Evolutionary conservation across 305 asterid species (phyloP), one percentile per base, ranked within the genome.

Genomic region (Fraxinus velutina): DNA sequence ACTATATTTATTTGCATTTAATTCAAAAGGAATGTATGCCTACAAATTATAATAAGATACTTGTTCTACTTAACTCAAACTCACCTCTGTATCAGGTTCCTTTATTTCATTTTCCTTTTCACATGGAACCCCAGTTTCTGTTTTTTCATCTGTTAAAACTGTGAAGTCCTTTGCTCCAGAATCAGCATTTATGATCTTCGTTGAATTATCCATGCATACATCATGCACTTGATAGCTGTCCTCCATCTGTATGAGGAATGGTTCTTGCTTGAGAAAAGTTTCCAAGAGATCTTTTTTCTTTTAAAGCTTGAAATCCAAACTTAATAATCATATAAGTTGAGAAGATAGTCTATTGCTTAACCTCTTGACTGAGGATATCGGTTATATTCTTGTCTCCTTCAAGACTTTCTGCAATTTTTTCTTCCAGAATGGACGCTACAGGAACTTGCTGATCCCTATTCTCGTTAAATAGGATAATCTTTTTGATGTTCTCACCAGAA

Each of bases 21-120:
- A 21, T 62, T 33, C 4, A 62, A 29, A 72, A 68, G 30, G 29
- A 52, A 72, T 57, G 66, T 6, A 33, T 27, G 77, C 13, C 32
- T 13, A 27, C 34, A 78, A 36, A n/a, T 62, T 44, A 33, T 39
- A 34, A 17, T 77, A 10, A 1, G 32, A 36, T 17, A 27, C 7
- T 17, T 21, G 4, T 24, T 60, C 52, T 32, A 39, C 5, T 34
- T 55, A 36, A 36, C 76, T 39, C 24, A 36, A 36, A 60, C 79
- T 85, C 36, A 85, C 85, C 78, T 68, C 79, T 29, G 60, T 78
- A 29, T 60, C 77, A 33, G 66, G 80, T 78, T 81, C 83, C 64
- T 19, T 55, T 5, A 5, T 36, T 37, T 27, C 72, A 21, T 78
- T 42, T 42, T 74, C 73, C 22, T 77, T 79, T 73, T 75, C 83